A percentile compares a stretch with the other conserved stretches of the same genome.
These are phyloP conservation scores for Aspergillus bertholletiae DNA, from an alignment of 495 filamentous ascomycete genomes.

Conservation along the genomic window DNA sequence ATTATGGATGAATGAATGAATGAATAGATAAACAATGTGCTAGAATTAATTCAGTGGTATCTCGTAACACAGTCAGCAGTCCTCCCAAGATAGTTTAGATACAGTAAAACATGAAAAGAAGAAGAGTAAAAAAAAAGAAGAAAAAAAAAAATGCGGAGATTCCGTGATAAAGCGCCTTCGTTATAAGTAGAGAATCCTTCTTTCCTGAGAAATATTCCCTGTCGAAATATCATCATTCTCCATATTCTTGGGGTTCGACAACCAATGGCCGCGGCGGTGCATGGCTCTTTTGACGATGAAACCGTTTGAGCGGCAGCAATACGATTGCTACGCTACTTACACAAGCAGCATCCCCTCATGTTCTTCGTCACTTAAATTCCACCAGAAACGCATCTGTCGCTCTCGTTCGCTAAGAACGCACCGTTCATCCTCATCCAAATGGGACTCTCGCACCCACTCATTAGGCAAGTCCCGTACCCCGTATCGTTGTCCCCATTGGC, in stretches of 20 bases:
- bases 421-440: slow-evolving; percentile 32
- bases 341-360: slow-evolving; percentile 35
- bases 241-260: too few relatives aligned
- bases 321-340: not conserved
- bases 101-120: too few relatives aligned
- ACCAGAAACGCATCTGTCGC: slow-evolving; percentile 30
- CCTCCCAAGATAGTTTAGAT: not conserved
- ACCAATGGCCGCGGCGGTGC: too few relatives aligned
- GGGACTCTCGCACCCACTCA: slow-evolving; percentile 36
- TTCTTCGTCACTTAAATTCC: slow-evolving; percentile 32
- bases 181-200: too few relatives aligned
- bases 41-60: not conserved
- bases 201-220: too few relatives aligned
- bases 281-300: too few relatives aligned
- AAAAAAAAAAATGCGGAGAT: not conserved
- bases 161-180: too few relatives aligned
- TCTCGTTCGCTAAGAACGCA: slow-evolving; percentile 32
- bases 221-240: too few relatives aligned
- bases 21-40: not conserved
- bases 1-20: too few relatives aligned
- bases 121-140: not conserved
- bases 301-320: too few relatives aligned
- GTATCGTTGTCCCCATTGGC: slow-evolving; percentile 38
- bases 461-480: slow-evolving; percentile 28
- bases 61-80: not conserved